Evolutionary conservation across 2,329 filamentous ascomycete species (phyloP).

Genomic region (Daldinia sp.): DNA sequence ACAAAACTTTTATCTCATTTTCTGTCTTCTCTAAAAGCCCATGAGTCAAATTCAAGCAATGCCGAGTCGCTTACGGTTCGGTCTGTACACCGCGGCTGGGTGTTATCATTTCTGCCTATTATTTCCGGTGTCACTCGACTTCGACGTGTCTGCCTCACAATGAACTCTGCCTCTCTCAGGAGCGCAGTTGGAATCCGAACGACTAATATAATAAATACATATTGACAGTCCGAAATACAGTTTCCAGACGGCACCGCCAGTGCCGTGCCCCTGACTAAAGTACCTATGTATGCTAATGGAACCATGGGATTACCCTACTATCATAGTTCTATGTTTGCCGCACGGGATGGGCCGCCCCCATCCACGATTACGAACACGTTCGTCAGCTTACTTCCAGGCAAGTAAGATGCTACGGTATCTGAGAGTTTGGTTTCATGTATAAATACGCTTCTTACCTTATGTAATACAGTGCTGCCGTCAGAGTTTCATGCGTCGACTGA

Average conservation of each 20-base stretch:
- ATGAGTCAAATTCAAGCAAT: too few species aligned
- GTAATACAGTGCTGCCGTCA: constrained; percentile 29
- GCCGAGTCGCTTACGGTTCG: too few species aligned
- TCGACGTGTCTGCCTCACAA: neutral
- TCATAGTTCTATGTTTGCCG: constrained; percentile 22
- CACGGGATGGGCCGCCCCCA: constrained; percentile 35
- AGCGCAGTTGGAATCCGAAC: neutral
- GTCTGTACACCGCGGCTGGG: neutral
- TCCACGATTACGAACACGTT: constrained; percentile 23
- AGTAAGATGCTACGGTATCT: constrained; percentile 25
- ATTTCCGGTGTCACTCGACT: neutral
- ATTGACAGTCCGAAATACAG: constrained; percentile 7
- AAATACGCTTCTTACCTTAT: constrained; percentile 30
- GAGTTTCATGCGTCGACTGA: constrained; percentile 9
- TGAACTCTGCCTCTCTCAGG: neutral
- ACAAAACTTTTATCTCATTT: constrained; percentile 19
- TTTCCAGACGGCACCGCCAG: constrained; percentile 18
- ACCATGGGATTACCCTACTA: constrained; percentile 19
- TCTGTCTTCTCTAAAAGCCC: neutral
- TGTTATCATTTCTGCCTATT: neutral
- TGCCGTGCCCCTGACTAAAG: constrained; percentile 30
- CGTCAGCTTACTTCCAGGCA: constrained; percentile 24
- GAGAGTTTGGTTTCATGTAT: constrained; percentile 29
- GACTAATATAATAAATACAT: constrained; percentile 7
- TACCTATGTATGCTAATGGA: constrained; percentile 1